Conservation (phyloP, 1,139 yeast species). For the Sugiyamaella sp. region DNA sequence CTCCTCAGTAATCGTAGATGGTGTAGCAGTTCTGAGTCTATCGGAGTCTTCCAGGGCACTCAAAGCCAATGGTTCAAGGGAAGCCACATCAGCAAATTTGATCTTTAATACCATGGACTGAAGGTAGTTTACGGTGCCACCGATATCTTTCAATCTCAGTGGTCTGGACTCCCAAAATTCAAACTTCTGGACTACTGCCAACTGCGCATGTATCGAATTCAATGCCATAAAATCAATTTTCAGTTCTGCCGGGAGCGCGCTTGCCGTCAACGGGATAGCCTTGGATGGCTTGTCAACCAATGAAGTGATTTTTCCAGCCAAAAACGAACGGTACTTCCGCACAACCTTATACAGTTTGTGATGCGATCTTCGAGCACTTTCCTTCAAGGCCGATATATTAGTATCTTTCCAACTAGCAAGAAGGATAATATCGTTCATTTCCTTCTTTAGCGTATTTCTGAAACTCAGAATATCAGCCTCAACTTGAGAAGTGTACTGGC, state of each 20-base stretch:
- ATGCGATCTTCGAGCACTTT: conserved; percentile 90
- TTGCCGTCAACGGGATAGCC: not conserved
- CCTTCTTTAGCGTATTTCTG: conserved; percentile 67
- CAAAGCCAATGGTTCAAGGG: conserved; percentile 55
- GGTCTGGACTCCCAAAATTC: conserved; percentile 61
- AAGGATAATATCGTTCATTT: conserved; percentile 78
- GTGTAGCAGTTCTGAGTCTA: conserved; percentile 73
- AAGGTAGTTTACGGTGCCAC: conserved; percentile 44
- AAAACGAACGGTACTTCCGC: conserved; percentile 69
- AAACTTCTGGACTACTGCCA: conserved; percentile 37
- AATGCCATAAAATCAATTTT: not conserved
- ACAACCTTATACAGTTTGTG: conserved; percentile 79
- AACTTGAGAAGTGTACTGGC: conserved; percentile 60
- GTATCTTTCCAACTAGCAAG: conserved; percentile 98
- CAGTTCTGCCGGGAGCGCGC: not conserved
- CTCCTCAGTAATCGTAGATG: conserved; percentile 67
- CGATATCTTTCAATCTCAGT: conserved; percentile 53
- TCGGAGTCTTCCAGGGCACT: conserved; percentile 62
- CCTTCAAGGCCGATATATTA: conserved; percentile 88
- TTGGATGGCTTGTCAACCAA: conserved; percentile 12
- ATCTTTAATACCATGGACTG: conserved; percentile 25
- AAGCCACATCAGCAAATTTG: conserved; percentile 41
- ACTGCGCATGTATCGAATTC: conserved; percentile 11
- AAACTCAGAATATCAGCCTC: conserved; percentile 50
- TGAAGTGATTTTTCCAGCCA: conserved; percentile 1